Percentiles rank a stretch among this genome's conserved stretches.
Evolutionary conservation across 345 rosid genomes (phyloP).

Genomic region (Raphanus sativus): DNA sequence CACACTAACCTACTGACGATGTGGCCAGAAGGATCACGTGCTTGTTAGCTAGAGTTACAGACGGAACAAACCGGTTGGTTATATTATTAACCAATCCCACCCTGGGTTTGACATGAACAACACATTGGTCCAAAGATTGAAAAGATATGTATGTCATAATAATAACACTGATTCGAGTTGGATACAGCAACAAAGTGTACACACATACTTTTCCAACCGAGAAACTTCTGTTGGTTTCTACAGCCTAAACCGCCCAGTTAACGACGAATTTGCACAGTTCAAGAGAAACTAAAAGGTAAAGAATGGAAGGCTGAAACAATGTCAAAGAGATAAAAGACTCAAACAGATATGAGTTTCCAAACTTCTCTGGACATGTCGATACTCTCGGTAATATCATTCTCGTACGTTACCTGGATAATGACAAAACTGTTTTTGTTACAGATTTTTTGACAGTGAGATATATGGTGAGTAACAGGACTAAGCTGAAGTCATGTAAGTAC

Average conservation of each 20-base stretch:
- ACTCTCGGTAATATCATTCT: conserved; percentile 59
- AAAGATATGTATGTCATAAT: no score
- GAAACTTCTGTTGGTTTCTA: neutral
- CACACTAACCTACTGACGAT: no score
- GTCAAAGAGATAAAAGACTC: conserved; percentile 23
- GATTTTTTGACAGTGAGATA: neutral
- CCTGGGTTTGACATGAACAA: neutral
- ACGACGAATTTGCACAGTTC: neutral
- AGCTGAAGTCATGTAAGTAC: conserved; percentile 37
- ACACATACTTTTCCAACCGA: neutral
- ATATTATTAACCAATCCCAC: neutral
- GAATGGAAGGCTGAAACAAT: neutral
- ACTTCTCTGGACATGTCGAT: conserved; percentile 67
- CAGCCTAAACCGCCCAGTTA: neutral
- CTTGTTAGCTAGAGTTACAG: neutral
- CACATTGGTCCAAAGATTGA: neutral
- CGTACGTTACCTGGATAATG: conserved; percentile 63
- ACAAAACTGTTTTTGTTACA: neutral
- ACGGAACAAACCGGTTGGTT: neutral
- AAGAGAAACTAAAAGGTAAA: neutral
- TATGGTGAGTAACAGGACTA: neutral
- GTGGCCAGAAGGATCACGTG: no score
- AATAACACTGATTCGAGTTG: neutral
- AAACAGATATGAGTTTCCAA: conserved; percentile 57
- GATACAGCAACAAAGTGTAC: neutral